Evolutionary conservation across 208 protist genomes (phyloP).

Genomic region (Acanthamoeba sp.): DNA sequence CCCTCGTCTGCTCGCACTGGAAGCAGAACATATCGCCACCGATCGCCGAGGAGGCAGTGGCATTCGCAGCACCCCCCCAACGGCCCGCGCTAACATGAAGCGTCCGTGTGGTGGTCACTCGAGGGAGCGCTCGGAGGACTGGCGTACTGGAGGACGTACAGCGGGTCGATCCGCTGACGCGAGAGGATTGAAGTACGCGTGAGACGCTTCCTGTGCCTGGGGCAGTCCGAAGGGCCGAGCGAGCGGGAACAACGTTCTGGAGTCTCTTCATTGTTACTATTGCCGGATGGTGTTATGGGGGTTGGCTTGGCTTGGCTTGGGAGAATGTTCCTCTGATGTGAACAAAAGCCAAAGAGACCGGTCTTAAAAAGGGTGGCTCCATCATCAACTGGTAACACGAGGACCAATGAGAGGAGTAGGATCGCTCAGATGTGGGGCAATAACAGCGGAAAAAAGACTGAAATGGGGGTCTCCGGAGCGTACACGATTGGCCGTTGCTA

Average conservation of each 20-base stretch:
- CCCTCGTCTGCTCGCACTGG: slow-evolving; percentile 91
- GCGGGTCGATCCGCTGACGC: not conserved
- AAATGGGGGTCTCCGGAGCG: not conserved
- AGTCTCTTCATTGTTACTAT: not conserved
- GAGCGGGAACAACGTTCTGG: not conserved
- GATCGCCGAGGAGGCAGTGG: not conserved
- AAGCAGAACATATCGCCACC: slow-evolving; percentile 92
- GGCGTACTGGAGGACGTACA: not conserved
- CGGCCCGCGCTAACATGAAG: not conserved
- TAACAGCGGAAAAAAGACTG: not conserved
- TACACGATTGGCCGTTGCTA: not conserved
- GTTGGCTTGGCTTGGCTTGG: not conserved
- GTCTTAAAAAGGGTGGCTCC: no score
- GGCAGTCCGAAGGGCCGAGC: not conserved
- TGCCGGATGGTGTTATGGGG: not conserved
- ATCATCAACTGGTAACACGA: not conserved
- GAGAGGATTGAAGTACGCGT: not conserved
- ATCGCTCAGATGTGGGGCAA: not conserved
- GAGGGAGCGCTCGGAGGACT: not conserved
- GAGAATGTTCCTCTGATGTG: not conserved
- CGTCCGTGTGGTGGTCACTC: not conserved
- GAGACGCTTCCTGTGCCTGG: not conserved
- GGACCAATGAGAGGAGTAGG: not conserved
- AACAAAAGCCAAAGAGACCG: no score
- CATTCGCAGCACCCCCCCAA: not conserved